Conservation (phyloP, 148 eudicot genomes). For the Vaccinium darrowii region DNA sequence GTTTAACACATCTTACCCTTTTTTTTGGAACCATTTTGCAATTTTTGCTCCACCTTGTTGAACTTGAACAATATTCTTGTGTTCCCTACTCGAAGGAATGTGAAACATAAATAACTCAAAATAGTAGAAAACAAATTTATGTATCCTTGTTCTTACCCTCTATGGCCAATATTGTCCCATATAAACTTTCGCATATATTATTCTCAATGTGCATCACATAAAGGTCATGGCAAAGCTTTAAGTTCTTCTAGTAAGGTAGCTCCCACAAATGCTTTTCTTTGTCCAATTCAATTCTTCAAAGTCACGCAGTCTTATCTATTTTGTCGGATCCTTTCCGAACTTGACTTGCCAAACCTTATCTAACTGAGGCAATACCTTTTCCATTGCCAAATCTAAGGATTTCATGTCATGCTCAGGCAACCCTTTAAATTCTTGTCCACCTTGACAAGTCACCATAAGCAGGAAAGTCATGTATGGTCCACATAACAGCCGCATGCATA, state of each 20-base stretch:
- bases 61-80: background rate
- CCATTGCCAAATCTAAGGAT: background rate
- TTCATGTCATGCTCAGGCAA: background rate
- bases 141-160: background rate
- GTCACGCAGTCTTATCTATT: too few species aligned
- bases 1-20: background rate
- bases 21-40: background rate
- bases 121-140: background rate
- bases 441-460: background rate
- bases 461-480: conserved; percentile 9
- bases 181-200: background rate
- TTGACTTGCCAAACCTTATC: background rate
- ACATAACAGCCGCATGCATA: background rate
- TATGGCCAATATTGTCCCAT: background rate
- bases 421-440: background rate
- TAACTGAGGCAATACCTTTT: background rate
- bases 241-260: background rate
- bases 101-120: background rate
- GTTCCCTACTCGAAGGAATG: background rate
- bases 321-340: too few species aligned
- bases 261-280: background rate
- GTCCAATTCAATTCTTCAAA: background rate
- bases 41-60: background rate
- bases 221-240: background rate
- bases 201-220: conserved; percentile 13